Conservation (phyloP, 2,329 filamentous ascomycete genomes). For the Aspergillus sergii region DNA sequence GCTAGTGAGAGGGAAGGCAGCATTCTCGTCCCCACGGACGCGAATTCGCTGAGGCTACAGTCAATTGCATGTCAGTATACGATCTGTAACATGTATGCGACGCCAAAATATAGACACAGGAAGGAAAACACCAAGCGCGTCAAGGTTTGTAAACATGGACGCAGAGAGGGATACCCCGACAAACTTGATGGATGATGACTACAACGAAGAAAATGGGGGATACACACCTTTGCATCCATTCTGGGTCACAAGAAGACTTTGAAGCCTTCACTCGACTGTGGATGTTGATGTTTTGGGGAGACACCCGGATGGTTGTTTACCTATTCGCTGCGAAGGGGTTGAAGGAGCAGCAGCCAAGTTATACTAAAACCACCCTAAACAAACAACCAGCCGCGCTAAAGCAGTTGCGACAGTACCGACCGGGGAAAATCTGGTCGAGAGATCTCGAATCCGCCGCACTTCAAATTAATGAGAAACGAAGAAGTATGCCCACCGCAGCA, state of each 20-base stretch:
- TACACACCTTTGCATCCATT: conserved; percentile 54
- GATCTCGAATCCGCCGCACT: background rate
- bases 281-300: conserved; percentile 11
- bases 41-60: conserved; percentile 70
- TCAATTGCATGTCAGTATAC: conserved; percentile 20
- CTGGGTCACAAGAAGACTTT: conserved; percentile 15
- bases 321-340: conserved; percentile 18
- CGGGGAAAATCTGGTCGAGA: background rate
- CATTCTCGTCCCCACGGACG: conserved; percentile 71
- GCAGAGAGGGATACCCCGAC: background rate
- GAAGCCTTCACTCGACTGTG: conserved; percentile 17
- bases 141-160: conserved; percentile 8
- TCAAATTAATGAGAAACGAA: too few species aligned
- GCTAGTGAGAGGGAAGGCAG: conserved; percentile 52
- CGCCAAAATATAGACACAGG: background rate
- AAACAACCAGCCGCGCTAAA: conserved; percentile 27
- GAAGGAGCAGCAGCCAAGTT: conserved; percentile 20
- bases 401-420: background rate
- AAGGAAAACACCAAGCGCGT: conserved; percentile 11
- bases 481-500: background rate
- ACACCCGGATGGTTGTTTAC: conserved; percentile 23
- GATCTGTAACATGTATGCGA: background rate
- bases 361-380: conserved; percentile 28
- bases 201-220: conserved; percentile 15
- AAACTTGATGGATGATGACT: background rate